These are phyloP conservation scores for Fistulinella cinereoalba DNA, from an alignment of 1,284 basidiomycete species.

Conservation along the genomic window DNA sequence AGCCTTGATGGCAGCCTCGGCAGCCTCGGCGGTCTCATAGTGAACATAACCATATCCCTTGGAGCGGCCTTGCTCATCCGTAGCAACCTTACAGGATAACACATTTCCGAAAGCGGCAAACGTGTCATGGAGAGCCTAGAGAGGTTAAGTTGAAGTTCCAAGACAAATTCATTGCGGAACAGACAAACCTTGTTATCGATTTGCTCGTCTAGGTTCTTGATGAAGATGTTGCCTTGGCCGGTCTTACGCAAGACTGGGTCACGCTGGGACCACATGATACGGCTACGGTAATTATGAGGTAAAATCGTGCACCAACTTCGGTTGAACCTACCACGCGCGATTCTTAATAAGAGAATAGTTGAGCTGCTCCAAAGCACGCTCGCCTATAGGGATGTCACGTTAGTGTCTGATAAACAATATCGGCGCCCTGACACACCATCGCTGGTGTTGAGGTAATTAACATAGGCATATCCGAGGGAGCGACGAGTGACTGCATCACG, in stretches of 20 bases:
- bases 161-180: not conserved
- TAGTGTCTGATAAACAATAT: conserved; percentile 9
- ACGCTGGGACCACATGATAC: conserved; percentile 99
- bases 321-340: conserved; percentile 77
- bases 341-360: conserved; percentile 99
- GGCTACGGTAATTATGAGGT: conserved; percentile 46
- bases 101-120: conserved; percentile 99
- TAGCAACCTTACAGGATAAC: conserved; percentile 98
- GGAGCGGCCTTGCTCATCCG: conserved; percentile 88
- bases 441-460: conserved; percentile 95
- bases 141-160: conserved; percentile 2
- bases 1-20: conserved; percentile 94
- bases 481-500: conserved; percentile 99
- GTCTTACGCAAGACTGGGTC: conserved; percentile 99
- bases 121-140: conserved; percentile 94
- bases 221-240: conserved; percentile 99
- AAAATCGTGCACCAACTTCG: not conserved
- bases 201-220: conserved; percentile 97
- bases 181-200: conserved; percentile 94
- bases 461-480: conserved; percentile 99
- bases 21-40: conserved; percentile 97
- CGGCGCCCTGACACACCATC: conserved; percentile 67
- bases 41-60: conserved; percentile 99
- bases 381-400: conserved; percentile 52
- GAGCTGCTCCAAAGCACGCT: conserved; percentile 98